Evolutionary conservation across 176 grass and related monocot genomes (phyloP), one percentile per base, ranked within the genome.

Genomic region (Avena sativa): DNA sequence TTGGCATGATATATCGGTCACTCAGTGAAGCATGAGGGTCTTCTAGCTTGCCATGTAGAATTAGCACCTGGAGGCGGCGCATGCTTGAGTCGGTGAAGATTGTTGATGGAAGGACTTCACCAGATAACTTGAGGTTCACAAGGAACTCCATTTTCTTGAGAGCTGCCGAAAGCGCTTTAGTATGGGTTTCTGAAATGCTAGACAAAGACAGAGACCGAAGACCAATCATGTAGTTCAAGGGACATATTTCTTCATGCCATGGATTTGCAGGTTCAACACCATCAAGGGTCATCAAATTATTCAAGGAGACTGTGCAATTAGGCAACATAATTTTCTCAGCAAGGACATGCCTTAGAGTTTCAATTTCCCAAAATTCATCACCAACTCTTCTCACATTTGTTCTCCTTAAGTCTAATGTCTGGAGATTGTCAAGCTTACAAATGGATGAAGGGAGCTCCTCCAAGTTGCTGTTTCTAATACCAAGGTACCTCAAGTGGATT

Each of bases 401-500:
- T 76, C 30, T 86, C 40, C 88, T 86, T 77, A 90, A 19, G 3
- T 90, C 88, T 10, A 90, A 61, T 40, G 83, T 90, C 79, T 90
- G 88, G 61, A 90, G 83, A 28, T 86, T 90, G 62, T 60, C 78
- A 81, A 90, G 88, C 72, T 90, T 82, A 25, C 62, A 76, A 17
- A 90, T 77, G 51, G 88, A 90, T 8, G 43, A 77, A 17, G 83
- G 83, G 7, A 90, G 88, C 28, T 82, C 83, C 51, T 61, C 71
- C 79, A 90, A 60, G 60, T 52, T 82, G 71, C 87, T 85, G 51
- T 90, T 86, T 68, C 83, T 78, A 56, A 91, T 79, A 9, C 80
- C 89, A 78, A 91, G 85, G 65, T 91, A 91, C 80, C 85, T 87
- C 58, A 91, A 49, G 19, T 91, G 89, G 28, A 91, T 91, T 74